Evolutionary conservation across 2,329 filamentous ascomycete species (phyloP).

Genomic region (Alternaria arbusti): DNA sequence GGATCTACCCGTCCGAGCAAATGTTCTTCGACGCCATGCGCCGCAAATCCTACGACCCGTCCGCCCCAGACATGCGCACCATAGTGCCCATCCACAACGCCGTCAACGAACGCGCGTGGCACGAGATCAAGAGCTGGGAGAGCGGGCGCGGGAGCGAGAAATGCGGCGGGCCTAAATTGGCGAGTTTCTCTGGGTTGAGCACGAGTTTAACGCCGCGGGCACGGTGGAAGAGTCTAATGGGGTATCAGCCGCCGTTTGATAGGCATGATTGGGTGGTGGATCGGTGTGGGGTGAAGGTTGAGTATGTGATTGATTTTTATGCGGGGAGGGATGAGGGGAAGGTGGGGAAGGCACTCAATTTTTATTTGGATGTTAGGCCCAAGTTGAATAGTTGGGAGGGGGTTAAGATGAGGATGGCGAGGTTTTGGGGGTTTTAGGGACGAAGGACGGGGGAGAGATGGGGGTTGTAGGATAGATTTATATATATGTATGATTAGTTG

Average conservation of each 20-base stretch:
- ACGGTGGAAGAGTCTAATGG: conserved; percentile 79
- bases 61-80: conserved; percentile 79
- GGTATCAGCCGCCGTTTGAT: conserved; percentile 93
- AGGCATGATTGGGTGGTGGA: conserved; percentile 97
- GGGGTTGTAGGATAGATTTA: background rate
- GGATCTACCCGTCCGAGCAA: conserved; percentile 95
- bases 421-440: conserved; percentile 54
- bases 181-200: conserved; percentile 77
- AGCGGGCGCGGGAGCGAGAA: conserved; percentile 64
- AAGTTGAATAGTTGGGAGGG: conserved; percentile 70
- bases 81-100: conserved; percentile 98
- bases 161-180: conserved; percentile 80
- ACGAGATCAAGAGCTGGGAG: conserved; percentile 91
- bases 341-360: conserved; percentile 60
- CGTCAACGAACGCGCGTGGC: conserved; percentile 96
- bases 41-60: conserved; percentile 80
- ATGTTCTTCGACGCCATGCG: conserved; percentile 99
- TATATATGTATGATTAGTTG: background rate
- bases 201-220: conserved; percentile 78
- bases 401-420: conserved; percentile 61
- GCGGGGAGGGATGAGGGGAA: conserved; percentile 66
- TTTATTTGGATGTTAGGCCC: conserved; percentile 69
- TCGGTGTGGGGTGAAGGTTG: conserved; percentile 81
- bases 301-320: conserved; percentile 99
- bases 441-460: background rate